Conservation (phyloP, 306 rosid species). For the Abrus precatorius region DNA sequence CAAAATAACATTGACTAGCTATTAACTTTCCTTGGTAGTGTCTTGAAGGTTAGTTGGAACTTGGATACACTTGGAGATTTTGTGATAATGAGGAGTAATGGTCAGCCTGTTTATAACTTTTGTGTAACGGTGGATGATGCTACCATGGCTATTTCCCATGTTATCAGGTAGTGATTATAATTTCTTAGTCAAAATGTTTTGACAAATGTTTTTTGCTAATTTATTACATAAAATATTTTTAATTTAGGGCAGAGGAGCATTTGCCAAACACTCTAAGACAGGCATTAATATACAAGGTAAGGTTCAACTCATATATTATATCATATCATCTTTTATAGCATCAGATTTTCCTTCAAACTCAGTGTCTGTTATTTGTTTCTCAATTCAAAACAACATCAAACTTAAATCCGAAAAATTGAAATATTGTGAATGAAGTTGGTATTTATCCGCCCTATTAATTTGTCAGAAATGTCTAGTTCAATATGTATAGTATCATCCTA, state of each 20-base stretch:
- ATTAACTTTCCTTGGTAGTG: slow-evolving; percentile 76
- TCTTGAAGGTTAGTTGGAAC: slow-evolving; percentile 99
- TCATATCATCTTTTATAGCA: slow-evolving; percentile 9
- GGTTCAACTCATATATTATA: not conserved
- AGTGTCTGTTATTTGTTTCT: not conserved
- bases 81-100: slow-evolving; percentile 98
- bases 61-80: slow-evolving; percentile 98
- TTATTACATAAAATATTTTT: slow-evolving; percentile 27
- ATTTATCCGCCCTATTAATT: not conserved
- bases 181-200: slow-evolving; percentile 33
- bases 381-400: slow-evolving; percentile 13
- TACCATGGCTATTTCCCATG: slow-evolving; percentile 98
- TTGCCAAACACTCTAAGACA: slow-evolving; percentile 87
- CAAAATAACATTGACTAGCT: slow-evolving; percentile 42
- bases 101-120: slow-evolving; percentile 96
- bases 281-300: slow-evolving; percentile 89
- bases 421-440: slow-evolving; percentile 33
- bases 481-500: slow-evolving; percentile 1
- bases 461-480: not conserved
- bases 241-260: slow-evolving; percentile 90
- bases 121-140: slow-evolving; percentile 99
- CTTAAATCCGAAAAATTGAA: not conserved
- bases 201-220: slow-evolving; percentile 25
- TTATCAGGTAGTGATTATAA: slow-evolving; percentile 72
- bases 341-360: not conserved